Evolutionary conservation across 1,139 yeast species (phyloP), one percentile per base, ranked within the genome.

Genomic region (Candida glucosophila): DNA sequence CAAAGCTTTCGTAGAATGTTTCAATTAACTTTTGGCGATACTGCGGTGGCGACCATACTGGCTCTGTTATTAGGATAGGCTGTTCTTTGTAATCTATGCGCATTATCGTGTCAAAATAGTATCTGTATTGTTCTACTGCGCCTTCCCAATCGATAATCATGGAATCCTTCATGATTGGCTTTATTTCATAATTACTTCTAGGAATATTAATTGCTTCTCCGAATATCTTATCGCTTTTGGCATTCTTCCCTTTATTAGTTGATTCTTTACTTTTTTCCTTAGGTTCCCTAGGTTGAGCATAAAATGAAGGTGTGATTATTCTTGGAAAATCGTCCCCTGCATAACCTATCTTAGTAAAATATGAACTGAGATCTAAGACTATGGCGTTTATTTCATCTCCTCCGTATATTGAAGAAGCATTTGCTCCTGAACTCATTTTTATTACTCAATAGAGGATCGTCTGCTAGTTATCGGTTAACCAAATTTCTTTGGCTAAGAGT

Each of bases 321-420:
- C 80, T 75, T 5, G 98, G 98, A 32, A 76, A 70, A 50, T 90
- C 98, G 36, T 86, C 93, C 6, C 98, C 98, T 4, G 97, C 93
- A 50, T 74, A 88, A 2, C 98, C 98, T 14, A 81, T 73, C 31
- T 92, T 73, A 4, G 96, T 85, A 34, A 73, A 61, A 37, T 66
- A 73, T 7, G 95, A 77, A 14, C 98, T 97, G 0, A 95, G 88
- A 49, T 90, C 98, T 18, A 90, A 64, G 15, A 90, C 94, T 5
- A 90, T 65, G 19, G 98, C 95, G 35, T 85, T 76, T 35, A 90
- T 79, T 51, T 88, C 96, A 52, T 88, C 92, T 32, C 71, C 71
- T 19, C 69, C 71, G 31, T 63, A 64, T 8, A 63, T 67, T 13
- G 39, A 40, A 16, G 43, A 31, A 25, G 35, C 46, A 14, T 33